These are phyloP conservation scores for Blastobotrys arbuscula DNA, from an alignment of 1,139 yeast genomes.

Conservation along the genomic window DNA sequence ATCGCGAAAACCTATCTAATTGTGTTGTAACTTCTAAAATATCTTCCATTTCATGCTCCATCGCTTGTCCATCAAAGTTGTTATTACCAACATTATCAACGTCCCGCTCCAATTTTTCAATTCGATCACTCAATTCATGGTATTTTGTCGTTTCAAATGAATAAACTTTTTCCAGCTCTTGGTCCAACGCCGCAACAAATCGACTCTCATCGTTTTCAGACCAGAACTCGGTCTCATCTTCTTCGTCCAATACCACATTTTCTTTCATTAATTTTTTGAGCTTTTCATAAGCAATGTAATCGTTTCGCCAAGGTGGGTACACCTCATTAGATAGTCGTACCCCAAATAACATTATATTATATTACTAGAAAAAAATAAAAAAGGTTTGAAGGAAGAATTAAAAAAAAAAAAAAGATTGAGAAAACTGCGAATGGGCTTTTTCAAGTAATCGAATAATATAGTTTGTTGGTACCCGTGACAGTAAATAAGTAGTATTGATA, in stretches of 20 bases:
- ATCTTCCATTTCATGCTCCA: constrained; percentile 66
- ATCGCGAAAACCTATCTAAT: constrained; percentile 80
- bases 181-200: constrained; percentile 77
- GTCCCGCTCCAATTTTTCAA: constrained; percentile 57
- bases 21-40: constrained; percentile 72
- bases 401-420: background rate
- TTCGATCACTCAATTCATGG: constrained; percentile 58
- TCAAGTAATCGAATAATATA: background rate
- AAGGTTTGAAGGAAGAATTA: background rate
- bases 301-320: constrained; percentile 82
- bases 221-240: constrained; percentile 43
- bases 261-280: constrained; percentile 82
- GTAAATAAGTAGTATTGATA: too few species aligned
- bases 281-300: constrained; percentile 72
- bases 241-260: constrained; percentile 44
- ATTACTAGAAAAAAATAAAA: too few species aligned
- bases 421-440: background rate
- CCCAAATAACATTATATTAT: constrained; percentile 66
- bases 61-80: constrained; percentile 46
- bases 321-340: constrained; percentile 74
- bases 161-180: constrained; percentile 89
- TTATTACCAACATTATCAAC: constrained; percentile 23
- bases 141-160: constrained; percentile 72
- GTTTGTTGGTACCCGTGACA: background rate
- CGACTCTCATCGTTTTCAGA: constrained; percentile 73